phyloP scores from a whole-genome alignment of 2,329 filamentous ascomycete genomes.

The Aspergillus fijiensis region DNA sequence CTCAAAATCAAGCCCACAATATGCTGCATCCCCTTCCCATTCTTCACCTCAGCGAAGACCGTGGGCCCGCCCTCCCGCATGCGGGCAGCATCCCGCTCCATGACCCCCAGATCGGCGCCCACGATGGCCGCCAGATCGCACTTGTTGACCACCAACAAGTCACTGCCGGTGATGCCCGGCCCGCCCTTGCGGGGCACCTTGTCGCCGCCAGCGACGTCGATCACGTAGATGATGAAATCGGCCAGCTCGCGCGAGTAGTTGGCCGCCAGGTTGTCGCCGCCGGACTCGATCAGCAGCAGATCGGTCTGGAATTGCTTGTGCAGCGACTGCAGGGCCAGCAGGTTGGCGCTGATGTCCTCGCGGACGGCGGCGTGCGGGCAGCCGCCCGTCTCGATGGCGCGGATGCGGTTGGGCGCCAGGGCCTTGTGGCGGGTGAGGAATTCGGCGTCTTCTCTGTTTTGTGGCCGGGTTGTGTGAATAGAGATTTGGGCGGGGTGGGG shows the following conservation, averaged over 20 bases:
- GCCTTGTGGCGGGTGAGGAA: conserved; percentile 88
- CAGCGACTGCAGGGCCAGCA: conserved; percentile 85
- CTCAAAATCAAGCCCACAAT: conserved; percentile 86
- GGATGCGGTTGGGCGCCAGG: conserved; percentile 78
- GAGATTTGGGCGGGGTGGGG: not conserved
- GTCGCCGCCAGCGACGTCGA: conserved; percentile 93
- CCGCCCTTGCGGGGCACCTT: conserved; percentile 96
- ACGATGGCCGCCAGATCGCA: conserved; percentile 89
- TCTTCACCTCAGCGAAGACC: conserved; percentile 97
- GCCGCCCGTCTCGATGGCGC: conserved; percentile 94
- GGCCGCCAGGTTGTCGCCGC: conserved; percentile 93
- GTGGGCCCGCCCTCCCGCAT: conserved; percentile 96
- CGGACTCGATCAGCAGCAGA: conserved; percentile 88
- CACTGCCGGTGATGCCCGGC: conserved; percentile 94
- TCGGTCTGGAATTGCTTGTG: conserved; percentile 78
- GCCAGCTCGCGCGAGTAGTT: conserved; percentile 95
- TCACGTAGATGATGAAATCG: conserved; percentile 98
- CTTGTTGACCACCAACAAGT: conserved; percentile 94
- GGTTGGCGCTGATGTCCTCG: conserved; percentile 92
- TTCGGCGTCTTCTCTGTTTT: conserved; percentile 80
- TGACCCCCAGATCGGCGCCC: conserved; percentile 84
- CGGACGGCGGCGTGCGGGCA: conserved; percentile 96
- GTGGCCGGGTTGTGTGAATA: conserved; percentile 4
- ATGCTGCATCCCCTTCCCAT: conserved; percentile 76
- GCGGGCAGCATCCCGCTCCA: conserved; percentile 91